phyloP scores from a whole-genome alignment of 805 yeast species.

The Kodamaea fukazawae region DNA sequence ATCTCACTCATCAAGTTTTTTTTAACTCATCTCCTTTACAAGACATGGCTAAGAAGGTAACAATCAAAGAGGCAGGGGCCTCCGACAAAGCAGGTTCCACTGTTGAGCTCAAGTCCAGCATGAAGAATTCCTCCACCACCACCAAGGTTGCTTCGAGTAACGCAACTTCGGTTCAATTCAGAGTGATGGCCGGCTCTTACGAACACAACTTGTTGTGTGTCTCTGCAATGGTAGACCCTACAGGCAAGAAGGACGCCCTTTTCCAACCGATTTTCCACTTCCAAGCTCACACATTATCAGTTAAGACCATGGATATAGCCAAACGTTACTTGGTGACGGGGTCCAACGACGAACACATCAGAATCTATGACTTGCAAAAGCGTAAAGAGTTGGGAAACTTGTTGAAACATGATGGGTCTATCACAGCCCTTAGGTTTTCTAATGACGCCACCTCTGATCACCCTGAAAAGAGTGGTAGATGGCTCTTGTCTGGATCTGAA shows the following conservation, averaged over 20 bases:
- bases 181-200: constrained; percentile 91
- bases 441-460: constrained; percentile 35
- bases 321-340: constrained; percentile 89
- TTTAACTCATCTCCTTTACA: constrained; percentile 4
- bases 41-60: constrained; percentile 5
- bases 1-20: background rate
- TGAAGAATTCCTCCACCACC: constrained; percentile 8
- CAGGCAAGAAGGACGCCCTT: constrained; percentile 46
- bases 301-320: constrained; percentile 79
- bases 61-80: background rate
- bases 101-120: constrained; percentile 8
- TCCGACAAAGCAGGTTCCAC: background rate
- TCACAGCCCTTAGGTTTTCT: constrained; percentile 74
- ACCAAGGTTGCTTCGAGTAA: constrained; percentile 6
- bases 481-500: constrained; percentile 88
- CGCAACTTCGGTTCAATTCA: constrained; percentile 41
- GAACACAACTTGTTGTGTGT: constrained; percentile 89
- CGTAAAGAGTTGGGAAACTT: constrained; percentile 91
- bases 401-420: constrained; percentile 84
- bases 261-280: constrained; percentile 95
- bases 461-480: constrained; percentile 58
- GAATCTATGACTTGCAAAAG: constrained; percentile 90
- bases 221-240: constrained; percentile 58
- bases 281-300: constrained; percentile 88
- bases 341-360: constrained; percentile 91